These are phyloP conservation scores for Paraphoma sp. DNA, from an alignment of 2,329 filamentous ascomycete species.

Conservation along the genomic window DNA sequence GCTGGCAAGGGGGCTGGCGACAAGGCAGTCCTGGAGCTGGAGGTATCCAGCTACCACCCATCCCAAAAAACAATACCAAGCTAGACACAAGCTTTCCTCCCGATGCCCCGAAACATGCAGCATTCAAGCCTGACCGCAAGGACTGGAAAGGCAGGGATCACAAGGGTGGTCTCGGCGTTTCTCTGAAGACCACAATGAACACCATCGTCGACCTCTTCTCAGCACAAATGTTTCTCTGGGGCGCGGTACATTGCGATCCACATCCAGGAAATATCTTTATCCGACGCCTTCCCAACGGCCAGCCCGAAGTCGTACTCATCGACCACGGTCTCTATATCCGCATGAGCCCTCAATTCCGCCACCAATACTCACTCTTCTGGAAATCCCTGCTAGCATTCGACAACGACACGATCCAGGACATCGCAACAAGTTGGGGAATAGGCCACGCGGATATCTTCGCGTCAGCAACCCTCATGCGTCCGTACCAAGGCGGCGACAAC, in stretches of 20 bases:
- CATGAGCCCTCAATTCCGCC: slow-evolving; percentile 82
- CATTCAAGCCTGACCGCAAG: slow-evolving; percentile 80
- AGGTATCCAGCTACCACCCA: slow-evolving; percentile 65
- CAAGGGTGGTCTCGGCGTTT: slow-evolving; percentile 83
- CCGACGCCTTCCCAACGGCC: slow-evolving; percentile 80
- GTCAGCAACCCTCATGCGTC: slow-evolving; percentile 84
- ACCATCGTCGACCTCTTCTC: slow-evolving; percentile 96
- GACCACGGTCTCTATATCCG: slow-evolving; percentile 97
- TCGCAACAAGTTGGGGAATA: slow-evolving; percentile 85
- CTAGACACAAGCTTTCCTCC: slow-evolving; percentile 36
- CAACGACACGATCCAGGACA: slow-evolving; percentile 75
- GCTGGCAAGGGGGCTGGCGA: slow-evolving; percentile 80
- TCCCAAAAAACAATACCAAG: slow-evolving; percentile 41
- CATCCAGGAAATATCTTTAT: slow-evolving; percentile 98
- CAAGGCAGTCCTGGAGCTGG: slow-evolving; percentile 79
- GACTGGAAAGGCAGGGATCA: slow-evolving; percentile 76
- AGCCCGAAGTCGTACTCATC: slow-evolving; percentile 89
- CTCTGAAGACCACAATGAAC: slow-evolving; percentile 86
- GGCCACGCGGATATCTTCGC: slow-evolving; percentile 90
- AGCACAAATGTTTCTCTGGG: slow-evolving; percentile 98
- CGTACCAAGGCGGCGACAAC: slow-evolving; percentile 84
- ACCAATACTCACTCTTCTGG: slow-evolving; percentile 91
- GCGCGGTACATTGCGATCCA: slow-evolving; percentile 92
- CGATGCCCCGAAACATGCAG: slow-evolving; percentile 54
- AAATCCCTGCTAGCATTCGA: slow-evolving; percentile 93